Percentiles rank a stretch among this genome's conserved stretches.
phyloP scores from a whole-genome alignment of 768 basidiomycete genomes.

The Tremella fuciformis region DNA sequence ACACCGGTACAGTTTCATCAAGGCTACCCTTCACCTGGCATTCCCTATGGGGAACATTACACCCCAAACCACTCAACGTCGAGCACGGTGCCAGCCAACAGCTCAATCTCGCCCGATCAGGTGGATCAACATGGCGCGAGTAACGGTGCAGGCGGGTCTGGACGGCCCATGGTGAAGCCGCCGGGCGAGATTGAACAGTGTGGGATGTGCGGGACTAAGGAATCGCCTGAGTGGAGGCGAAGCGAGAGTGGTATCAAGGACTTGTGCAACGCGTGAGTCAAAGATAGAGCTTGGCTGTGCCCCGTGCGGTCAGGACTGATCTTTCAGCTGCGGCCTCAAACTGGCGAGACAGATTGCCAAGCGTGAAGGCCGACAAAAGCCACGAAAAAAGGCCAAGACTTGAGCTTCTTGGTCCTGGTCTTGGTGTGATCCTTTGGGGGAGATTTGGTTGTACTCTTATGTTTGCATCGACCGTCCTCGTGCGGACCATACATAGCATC shows the following conservation, averaged over 20 bases:
- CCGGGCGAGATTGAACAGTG: conserved; percentile 46
- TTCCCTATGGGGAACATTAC: not conserved
- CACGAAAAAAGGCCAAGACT: conserved; percentile 41
- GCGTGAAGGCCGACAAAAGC: conserved; percentile 48
- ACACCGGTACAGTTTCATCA: not conserved
- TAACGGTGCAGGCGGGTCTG: conserved; percentile 8
- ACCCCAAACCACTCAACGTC: conserved; percentile 3
- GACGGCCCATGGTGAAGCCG: conserved; percentile 43
- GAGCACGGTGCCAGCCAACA: not conserved
- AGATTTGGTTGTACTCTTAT: too few relatives aligned
- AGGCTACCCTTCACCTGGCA: not conserved
- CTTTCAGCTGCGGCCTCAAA: conserved; percentile 46
- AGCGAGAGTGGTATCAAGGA: conserved; percentile 49
- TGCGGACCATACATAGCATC: too few relatives aligned
- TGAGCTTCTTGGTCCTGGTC: not conserved
- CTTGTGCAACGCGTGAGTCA: conserved; percentile 51
- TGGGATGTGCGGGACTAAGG: conserved; percentile 40
- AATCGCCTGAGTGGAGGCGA: conserved; percentile 49
- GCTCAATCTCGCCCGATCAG: not conserved
- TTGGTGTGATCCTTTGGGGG: not conserved
- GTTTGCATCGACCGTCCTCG: too few relatives aligned
- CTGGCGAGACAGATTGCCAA: conserved; percentile 48
- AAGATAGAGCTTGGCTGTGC: not conserved
- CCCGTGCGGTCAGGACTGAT: not conserved
- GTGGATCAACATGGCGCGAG: not conserved